Percentiles rank a stretch among this genome's conserved stretches.
phyloP scores from a whole-genome alignment of 176 grass and related monocot genomes.

The Eragrostis curvula region DNA sequence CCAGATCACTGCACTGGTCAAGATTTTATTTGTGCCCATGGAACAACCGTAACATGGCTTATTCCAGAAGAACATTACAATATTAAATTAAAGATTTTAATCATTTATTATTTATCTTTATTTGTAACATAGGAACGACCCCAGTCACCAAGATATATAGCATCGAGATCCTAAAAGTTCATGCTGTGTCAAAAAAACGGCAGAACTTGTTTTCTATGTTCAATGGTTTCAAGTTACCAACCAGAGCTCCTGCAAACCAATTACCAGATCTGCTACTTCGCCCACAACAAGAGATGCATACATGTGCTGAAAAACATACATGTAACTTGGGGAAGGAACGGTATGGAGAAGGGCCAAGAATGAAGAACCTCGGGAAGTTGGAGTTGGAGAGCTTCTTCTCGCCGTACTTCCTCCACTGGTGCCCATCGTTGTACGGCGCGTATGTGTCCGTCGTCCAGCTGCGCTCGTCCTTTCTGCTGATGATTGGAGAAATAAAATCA shows the following conservation, averaged over 20 bases:
- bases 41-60: background rate
- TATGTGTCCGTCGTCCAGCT: conserved; percentile 57
- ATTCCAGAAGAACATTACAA: background rate
- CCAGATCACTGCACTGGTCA: background rate
- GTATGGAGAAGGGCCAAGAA: background rate
- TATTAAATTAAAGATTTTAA: background rate
- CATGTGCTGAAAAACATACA: background rate
- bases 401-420: conserved; percentile 95
- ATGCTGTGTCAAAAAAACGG: too few species aligned
- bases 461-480: conserved; percentile 49
- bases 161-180: too few species aligned
- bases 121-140: too few species aligned
- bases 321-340: background rate
- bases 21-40: background rate
- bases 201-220: too few species aligned
- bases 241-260: too few species aligned
- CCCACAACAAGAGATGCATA: background rate
- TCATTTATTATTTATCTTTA: too few species aligned
- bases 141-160: too few species aligned
- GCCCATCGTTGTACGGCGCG: conserved; percentile 71
- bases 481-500: background rate
- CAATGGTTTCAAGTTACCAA: too few species aligned
- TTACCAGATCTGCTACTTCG: background rate
- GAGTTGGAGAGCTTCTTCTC: conserved; percentile 82
- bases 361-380: conserved; percentile 60